Base-by-base conservation (phyloP, 31 red algal genomes). In the Odonthalia washingtoniensis region DNA sequence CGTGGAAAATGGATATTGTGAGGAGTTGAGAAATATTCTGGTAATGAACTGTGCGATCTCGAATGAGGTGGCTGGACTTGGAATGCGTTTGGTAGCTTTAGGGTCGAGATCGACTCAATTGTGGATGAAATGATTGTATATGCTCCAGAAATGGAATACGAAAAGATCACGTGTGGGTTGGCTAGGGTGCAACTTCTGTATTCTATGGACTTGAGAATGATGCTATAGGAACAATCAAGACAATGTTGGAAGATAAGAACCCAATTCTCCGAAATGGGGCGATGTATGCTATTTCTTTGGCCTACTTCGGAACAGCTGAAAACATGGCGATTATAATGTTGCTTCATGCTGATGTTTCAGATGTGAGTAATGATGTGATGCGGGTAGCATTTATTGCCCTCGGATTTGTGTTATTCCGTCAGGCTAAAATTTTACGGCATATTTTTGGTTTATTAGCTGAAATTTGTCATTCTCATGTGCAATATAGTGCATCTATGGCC, bases 291-390 rank as follows among this genome's bases (percentile, higher is more conserved):
- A 80, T 94, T 4, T 93, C 87, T 34, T 77, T 98, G 34, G 96
- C 96, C 24, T 96, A 98, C 74, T 95, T 90, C 45, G 96, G 96
- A 39, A 95, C 96, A 9, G 96, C 87, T 27, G 85, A 98, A 30
- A 98, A 98, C 46, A 89, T 80, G 36, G 94, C 96, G 28, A 96
- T 94, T 70, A 83, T 90, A 16, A 45, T 87, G 24, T 77, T 98
- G 61, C 86, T 98, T 38, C 91, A 98, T 80, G 85, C 91, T n/a
- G 96, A 93, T 18, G 96, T 98, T 3, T 90, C 93, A 28, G 96
- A 98, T 84, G 96, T 98, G 35, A 94, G 57, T 52, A 91, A 98
- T 37, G 96, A 98, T 87, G 96, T 98, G 67, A 94, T 93, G 41
- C 86, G 96, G 41, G 90, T 94, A 37, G 96, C 96, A 44, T 90